Percentiles rank a stretch among this genome's conserved stretches.
phyloP scores from a whole-genome alignment of 441 rosid genomes.

The Populus hybrid region DNA sequence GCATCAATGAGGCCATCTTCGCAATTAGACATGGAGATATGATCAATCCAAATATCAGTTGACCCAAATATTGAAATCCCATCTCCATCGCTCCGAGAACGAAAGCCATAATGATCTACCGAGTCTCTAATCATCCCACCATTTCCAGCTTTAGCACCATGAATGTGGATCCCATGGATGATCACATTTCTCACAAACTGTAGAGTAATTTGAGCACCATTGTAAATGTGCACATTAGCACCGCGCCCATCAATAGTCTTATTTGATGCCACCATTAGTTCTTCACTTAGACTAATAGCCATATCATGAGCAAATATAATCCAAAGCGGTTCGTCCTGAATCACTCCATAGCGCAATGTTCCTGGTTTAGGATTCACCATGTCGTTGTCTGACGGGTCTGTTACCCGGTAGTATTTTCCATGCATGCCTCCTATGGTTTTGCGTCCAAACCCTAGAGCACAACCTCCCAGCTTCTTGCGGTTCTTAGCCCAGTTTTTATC shows the following conservation, averaged over 20 bases:
- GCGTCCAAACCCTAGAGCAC: conserved; percentile 33
- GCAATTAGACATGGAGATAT: neutral
- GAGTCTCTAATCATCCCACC: too few species aligned
- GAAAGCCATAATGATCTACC: too few species aligned
- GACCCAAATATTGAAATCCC: conserved; percentile 30
- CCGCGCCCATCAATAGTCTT: too few species aligned
- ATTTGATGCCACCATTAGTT: conserved; percentile 3
- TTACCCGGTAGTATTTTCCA: conserved; percentile 30
- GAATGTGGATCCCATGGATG: too few species aligned
- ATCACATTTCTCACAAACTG: too few species aligned
- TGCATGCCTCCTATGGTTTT: conserved; percentile 27
- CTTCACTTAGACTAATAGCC: conserved; percentile 29
- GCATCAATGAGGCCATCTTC: too few species aligned
- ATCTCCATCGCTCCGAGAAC: conserved; percentile 29
- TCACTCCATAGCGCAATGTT: conserved; percentile 31
- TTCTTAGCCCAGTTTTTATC: conserved; percentile 28
- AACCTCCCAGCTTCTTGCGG: conserved; percentile 33
- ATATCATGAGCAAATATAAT: conserved; percentile 30
- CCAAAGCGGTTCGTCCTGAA: conserved; percentile 31
- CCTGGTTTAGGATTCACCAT: conserved; percentile 32
- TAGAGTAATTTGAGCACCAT: too few species aligned
- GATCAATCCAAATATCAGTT: conserved; percentile 33
- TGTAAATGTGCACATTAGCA: too few species aligned
- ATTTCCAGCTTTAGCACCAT: too few species aligned
- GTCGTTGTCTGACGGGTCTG: conserved; percentile 24